These are phyloP conservation scores for Spathaspora jeffriesii DNA, from an alignment of 1,139 yeast genomes.

Conservation along the genomic window DNA sequence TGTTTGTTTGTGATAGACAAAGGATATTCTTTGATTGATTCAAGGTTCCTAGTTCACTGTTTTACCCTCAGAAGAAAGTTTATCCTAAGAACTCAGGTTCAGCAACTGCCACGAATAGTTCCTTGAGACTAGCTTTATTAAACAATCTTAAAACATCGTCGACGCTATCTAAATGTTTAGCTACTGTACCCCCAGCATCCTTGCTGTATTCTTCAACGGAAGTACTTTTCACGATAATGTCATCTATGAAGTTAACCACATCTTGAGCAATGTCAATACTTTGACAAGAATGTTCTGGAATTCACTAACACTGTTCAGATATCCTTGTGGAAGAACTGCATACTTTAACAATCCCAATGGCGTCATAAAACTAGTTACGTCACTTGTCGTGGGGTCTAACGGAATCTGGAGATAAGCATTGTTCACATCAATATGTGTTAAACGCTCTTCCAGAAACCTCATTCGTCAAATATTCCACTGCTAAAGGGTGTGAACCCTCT, in stretches of 20 bases:
- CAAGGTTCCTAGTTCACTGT: neutral
- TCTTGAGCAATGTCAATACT: neutral
- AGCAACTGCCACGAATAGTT: neutral
- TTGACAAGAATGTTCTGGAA: neutral
- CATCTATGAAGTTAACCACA: neutral
- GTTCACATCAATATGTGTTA: slow-evolving; percentile 1
- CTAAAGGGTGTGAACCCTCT: neutral
- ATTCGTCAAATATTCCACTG: neutral
- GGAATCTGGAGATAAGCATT: slow-evolving; percentile 1
- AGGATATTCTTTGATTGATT: neutral
- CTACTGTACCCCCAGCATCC: neutral
- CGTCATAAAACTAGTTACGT: neutral
- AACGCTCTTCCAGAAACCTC: neutral
- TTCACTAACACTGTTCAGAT: neutral
- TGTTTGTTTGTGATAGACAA: neutral
- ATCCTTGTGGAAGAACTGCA: slow-evolving; percentile 1
- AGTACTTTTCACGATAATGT: neutral
- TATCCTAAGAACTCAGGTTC: neutral
- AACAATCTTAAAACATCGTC: neutral
- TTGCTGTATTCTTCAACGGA: neutral
- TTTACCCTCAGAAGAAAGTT: neutral
- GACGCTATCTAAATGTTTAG: neutral
- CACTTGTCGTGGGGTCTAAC: neutral
- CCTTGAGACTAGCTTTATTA: neutral
- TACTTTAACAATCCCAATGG: neutral